phyloP scores from a whole-genome alignment of 345 rosid species.

The Citrus sp. region DNA sequence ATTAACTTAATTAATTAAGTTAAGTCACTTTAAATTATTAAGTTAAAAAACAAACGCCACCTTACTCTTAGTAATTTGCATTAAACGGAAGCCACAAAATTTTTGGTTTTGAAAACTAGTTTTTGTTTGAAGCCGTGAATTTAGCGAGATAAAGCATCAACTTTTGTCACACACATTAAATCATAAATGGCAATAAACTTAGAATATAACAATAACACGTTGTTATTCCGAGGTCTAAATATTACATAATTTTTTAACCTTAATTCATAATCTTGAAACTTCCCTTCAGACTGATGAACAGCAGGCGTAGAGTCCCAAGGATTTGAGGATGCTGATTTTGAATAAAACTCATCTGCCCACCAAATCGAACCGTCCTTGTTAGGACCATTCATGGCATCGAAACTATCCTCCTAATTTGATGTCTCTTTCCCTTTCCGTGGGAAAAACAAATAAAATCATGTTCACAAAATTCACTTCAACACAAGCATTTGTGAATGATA shows the following conservation, averaged over 20 bases:
- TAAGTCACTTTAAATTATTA: too few species aligned
- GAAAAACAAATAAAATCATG: too few species aligned
- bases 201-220: too few species aligned
- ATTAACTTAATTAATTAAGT: too few species aligned
- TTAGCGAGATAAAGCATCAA: neutral
- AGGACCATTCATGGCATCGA: conserved; percentile 38
- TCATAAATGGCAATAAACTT: too few species aligned
- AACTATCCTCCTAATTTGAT: conserved; percentile 6
- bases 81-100: neutral
- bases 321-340: conserved; percentile 49
- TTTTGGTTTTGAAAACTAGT: too few species aligned
- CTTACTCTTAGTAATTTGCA: neutral
- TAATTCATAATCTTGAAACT: conserved; percentile 59
- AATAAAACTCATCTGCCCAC: conserved; percentile 64
- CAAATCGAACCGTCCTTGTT: conserved; percentile 39
- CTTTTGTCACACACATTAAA: too few species aligned
- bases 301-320: conserved; percentile 58
- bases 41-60: too few species aligned
- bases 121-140: neutral
- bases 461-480: too few species aligned
- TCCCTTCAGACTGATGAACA: conserved; percentile 34
- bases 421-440: too few species aligned
- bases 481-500: too few species aligned
- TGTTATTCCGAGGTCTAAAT: neutral
- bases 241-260: conserved; percentile 48